These are phyloP conservation scores for Glycyrrhiza uralensis DNA, from an alignment of 306 rosid genomes.

Conservation along the genomic window DNA sequence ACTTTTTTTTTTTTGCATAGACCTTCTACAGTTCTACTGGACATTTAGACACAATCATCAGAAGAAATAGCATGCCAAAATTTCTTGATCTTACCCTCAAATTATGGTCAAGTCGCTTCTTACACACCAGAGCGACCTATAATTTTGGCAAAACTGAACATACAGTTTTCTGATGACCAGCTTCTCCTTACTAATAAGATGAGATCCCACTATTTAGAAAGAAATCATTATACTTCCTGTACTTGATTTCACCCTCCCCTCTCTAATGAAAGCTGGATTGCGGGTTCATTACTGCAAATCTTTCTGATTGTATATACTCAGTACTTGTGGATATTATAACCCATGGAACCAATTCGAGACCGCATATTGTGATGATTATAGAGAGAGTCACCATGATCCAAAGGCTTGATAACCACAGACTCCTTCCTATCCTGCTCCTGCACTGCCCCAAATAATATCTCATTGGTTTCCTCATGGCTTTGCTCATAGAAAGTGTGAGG, in stretches of 20 bases:
- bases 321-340: conserved; percentile 44
- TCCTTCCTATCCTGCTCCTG: conserved; percentile 63
- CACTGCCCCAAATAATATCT: conserved; percentile 77
- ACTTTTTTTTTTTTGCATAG: neutral
- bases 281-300: conserved; percentile 37
- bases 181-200: conserved; percentile 25
- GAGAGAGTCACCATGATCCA: conserved; percentile 55
- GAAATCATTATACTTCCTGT: conserved; percentile 35
- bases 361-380: conserved; percentile 53
- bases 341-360: conserved; percentile 36
- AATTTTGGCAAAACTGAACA: conserved; percentile 29
- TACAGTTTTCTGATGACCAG: conserved; percentile 18
- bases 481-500: conserved; percentile 68
- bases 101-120: conserved; percentile 16
- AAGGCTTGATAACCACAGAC: conserved; percentile 54
- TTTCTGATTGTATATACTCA: conserved; percentile 39
- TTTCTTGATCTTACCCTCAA: conserved; percentile 30
- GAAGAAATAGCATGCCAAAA: conserved; percentile 23
- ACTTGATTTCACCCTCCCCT: conserved; percentile 25
- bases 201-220: conserved; percentile 11
- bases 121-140: conserved; percentile 5
- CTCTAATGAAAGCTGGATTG: conserved; percentile 18
- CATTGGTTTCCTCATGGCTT: conserved; percentile 59
- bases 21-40: conserved; percentile 6
- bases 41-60: conserved; percentile 1